Conservation (phyloP, 2,329 filamentous ascomycete species). For the Periconia digitata region DNA sequence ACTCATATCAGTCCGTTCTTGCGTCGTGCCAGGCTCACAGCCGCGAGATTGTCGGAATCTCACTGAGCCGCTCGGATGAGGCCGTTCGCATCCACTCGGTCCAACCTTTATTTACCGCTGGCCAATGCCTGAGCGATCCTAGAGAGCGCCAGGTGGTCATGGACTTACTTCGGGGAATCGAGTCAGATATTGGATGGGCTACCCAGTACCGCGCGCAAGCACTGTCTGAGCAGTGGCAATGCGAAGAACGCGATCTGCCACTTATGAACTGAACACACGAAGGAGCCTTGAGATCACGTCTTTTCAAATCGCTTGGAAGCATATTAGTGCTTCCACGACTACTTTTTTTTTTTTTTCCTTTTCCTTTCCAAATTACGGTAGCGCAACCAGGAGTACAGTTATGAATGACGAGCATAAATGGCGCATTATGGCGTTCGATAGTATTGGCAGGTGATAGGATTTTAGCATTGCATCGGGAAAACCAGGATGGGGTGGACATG, state of each 20-base stretch:
- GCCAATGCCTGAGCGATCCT: constrained; percentile 59
- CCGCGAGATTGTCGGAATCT: constrained; percentile 64
- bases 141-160: constrained; percentile 59
- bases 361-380: neutral
- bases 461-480: neutral
- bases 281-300: neutral
- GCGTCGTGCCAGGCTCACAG: constrained; percentile 59
- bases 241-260: constrained; percentile 28
- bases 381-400: neutral
- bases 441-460: neutral
- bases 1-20: constrained; percentile 59
- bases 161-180: constrained; percentile 59
- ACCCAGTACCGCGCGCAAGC: constrained; percentile 63
- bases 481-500: neutral
- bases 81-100: constrained; percentile 61
- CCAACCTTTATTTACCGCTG: constrained; percentile 63
- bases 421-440: neutral
- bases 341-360: neutral
- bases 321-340: neutral
- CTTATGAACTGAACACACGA: constrained; percentile 3
- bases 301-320: neutral
- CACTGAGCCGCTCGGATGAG: constrained; percentile 57
- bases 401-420: neutral
- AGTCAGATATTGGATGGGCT: constrained; percentile 65
- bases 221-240: constrained; percentile 52